Percentiles rank a stretch among this genome's conserved stretches.
Evolutionary conservation across 2,329 filamentous ascomycete species (phyloP).

Genomic region (Cladobotryum mycophilum): DNA sequence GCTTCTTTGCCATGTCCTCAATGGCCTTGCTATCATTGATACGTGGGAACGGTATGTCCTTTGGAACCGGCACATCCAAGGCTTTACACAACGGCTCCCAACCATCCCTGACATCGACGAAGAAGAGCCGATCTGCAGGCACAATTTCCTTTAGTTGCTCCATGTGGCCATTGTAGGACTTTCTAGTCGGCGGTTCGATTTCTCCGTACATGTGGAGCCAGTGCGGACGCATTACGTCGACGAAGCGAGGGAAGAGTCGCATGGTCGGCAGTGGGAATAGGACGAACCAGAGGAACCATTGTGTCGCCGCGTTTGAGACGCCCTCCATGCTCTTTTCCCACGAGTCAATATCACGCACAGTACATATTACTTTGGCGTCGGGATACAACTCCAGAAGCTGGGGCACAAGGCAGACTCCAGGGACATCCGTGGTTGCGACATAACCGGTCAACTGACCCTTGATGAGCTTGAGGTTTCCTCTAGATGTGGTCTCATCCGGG

Average conservation of each 20-base stretch:
- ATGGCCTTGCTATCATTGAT: conserved; percentile 10
- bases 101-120: too few relatives aligned
- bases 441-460: neutral
- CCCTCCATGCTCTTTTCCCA: conserved; percentile 17
- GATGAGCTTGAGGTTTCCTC: neutral
- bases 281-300: conserved; percentile 15
- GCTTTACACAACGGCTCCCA: conserved; percentile 1
- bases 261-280: conserved; percentile 14
- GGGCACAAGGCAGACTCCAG: neutral
- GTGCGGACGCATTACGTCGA: neutral
- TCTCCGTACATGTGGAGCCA: conserved; percentile 9
- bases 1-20: neutral
- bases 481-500: neutral
- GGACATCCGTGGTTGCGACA: conserved; percentile 2
- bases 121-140: too few relatives aligned
- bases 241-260: conserved; percentile 13
- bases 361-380: conserved; percentile 16
- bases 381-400: conserved; percentile 15
- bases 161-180: conserved; percentile 8
- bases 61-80: conserved; percentile 1
- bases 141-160: conserved; percentile 1
- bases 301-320: conserved; percentile 2
- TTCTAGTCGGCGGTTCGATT: conserved; percentile 2
- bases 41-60: conserved; percentile 4
- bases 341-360: conserved; percentile 13